phyloP scores from a whole-genome alignment of 805 yeast species.

The Sugiyamaella floridensis region DNA sequence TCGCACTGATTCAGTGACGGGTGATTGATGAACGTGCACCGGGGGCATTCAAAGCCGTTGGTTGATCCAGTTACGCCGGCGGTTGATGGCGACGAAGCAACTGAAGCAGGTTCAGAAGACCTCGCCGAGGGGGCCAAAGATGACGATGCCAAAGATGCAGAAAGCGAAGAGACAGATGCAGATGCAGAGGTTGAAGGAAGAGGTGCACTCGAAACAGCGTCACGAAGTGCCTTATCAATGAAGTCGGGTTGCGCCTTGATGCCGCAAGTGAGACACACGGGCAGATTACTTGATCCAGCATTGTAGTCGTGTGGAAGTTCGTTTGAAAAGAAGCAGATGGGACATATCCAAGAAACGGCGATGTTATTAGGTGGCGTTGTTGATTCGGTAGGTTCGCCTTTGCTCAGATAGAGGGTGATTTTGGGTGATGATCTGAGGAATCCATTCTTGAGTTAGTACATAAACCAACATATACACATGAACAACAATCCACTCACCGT shows the following conservation, averaged over 20 bases:
- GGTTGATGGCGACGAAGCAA: neutral
- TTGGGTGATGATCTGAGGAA: conserved; percentile 77
- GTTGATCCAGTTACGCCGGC: neutral
- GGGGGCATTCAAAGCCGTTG: conserved; percentile 35
- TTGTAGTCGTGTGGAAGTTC: conserved; percentile 31
- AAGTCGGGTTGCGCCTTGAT: conserved; percentile 38
- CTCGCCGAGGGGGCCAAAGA: neutral
- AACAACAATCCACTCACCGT: conserved; percentile 33
- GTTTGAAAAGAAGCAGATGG: conserved; percentile 78
- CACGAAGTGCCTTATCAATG: conserved; percentile 27
- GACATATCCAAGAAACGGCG: conserved; percentile 62
- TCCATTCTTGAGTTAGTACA: conserved; percentile 27
- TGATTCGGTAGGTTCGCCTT: neutral
- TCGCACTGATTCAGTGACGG: conserved; percentile 74
- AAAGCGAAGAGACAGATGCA: neutral
- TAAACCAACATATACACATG: neutral
- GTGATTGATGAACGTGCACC: conserved; percentile 79
- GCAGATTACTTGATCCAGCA: conserved; percentile 29
- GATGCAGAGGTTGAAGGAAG: neutral
- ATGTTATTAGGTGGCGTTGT: conserved; percentile 3
- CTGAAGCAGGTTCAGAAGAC: neutral
- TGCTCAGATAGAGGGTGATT: conserved; percentile 41
- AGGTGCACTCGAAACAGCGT: neutral
- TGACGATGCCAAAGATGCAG: neutral
- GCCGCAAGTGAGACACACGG: conserved; percentile 59